A percentile compares a stretch with the other conserved stretches of the same genome.
Evolutionary conservation across 2,329 filamentous ascomycete genomes (phyloP).

Genomic region (Exophiala sideris): DNA sequence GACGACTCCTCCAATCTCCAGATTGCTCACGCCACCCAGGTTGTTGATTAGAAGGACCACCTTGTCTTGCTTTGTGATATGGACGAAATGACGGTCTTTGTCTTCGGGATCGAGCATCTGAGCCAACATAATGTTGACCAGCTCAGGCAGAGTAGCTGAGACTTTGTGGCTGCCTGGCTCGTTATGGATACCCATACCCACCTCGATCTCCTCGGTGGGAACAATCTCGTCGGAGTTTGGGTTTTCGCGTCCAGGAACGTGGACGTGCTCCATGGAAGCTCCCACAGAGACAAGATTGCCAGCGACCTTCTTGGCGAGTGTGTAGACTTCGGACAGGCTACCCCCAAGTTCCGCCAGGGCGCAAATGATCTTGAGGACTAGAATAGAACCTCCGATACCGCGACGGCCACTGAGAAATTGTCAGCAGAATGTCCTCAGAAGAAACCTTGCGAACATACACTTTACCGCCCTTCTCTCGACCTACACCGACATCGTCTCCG

Average conservation of each 20-base stretch:
- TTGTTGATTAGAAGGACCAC: constrained; percentile 67
- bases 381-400: constrained; percentile 85
- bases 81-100: constrained; percentile 61
- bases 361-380: constrained; percentile 87
- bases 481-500: constrained; percentile 88
- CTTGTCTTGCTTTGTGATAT: constrained; percentile 55
- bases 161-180: constrained; percentile 51
- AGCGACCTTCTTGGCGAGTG: constrained; percentile 67
- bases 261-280: constrained; percentile 83
- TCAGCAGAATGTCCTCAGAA: no score
- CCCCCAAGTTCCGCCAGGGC: constrained; percentile 72
- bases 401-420: constrained; percentile 56
- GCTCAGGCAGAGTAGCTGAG: constrained; percentile 46
- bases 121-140: constrained; percentile 61
- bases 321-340: constrained; percentile 66
- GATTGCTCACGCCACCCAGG: constrained; percentile 63
- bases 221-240: constrained; percentile 50
- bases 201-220: constrained; percentile 57
- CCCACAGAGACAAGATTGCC: constrained; percentile 81
- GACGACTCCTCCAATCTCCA: constrained; percentile 66
- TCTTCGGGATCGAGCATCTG: constrained; percentile 63
- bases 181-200: constrained; percentile 65
- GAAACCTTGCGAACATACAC: constrained; percentile 44
- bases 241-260: constrained; percentile 73
- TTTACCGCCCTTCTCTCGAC: constrained; percentile 77